A percentile compares a stretch with the other conserved stretches of the same genome.
These are phyloP conservation scores for Salix viminalis DNA, from an alignment of 345 rosid genomes.

Conservation along the genomic window DNA sequence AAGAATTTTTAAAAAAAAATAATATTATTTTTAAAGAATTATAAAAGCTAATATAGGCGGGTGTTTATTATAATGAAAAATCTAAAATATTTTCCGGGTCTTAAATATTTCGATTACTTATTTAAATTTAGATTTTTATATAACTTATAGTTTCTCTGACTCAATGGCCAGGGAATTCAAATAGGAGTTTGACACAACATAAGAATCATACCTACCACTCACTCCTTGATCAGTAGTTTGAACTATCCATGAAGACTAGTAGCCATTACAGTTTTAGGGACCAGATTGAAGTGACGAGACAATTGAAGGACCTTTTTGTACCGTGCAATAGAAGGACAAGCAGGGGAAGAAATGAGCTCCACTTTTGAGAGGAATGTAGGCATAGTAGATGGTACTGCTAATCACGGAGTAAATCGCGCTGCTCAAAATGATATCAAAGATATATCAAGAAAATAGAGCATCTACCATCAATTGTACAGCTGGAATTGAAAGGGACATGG, in stretches of 20 bases:
- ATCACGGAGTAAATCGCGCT: constrained; percentile 40
- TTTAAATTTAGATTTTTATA: too few species aligned
- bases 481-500: constrained; percentile 11
- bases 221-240: too few species aligned
- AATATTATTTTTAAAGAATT: too few species aligned
- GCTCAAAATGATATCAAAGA: constrained; percentile 1
- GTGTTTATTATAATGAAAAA: too few species aligned
- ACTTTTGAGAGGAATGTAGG: neutral
- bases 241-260: too few species aligned
- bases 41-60: too few species aligned
- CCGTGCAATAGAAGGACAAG: neutral
- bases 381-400: neutral
- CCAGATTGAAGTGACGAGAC: neutral
- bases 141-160: neutral
- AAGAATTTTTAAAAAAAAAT: too few species aligned
- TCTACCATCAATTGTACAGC: constrained; percentile 24
- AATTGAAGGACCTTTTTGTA: neutral
- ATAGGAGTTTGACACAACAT: neutral
- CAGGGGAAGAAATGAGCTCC: neutral
- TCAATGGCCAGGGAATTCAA: neutral
- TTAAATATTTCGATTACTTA: too few species aligned
- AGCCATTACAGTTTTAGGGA: too few species aligned
- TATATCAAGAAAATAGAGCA: neutral
- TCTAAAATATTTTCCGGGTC: too few species aligned
- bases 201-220: neutral